phyloP scores from a whole-genome alignment of 192 early-diverging fungal species.

The Thoreauomyces humboldtii region DNA sequence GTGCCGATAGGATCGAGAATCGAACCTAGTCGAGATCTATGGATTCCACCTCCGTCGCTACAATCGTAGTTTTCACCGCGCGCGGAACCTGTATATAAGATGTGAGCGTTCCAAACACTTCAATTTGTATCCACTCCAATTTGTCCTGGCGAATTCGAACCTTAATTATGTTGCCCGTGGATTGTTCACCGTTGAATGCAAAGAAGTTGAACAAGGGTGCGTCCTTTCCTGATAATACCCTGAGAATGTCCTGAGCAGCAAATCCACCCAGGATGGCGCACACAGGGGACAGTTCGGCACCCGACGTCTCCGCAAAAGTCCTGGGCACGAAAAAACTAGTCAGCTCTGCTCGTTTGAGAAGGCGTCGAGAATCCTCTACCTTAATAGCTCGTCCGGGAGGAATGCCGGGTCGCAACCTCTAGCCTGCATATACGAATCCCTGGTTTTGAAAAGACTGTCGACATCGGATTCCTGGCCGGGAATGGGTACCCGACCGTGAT shows the following conservation, averaged over 20 bases:
- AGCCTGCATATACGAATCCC: conserved; percentile 2
- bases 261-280: conserved; percentile 87
- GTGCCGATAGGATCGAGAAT: no score
- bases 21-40: no score
- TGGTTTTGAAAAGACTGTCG: conserved; percentile 30
- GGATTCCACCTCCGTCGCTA: no score
- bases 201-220: conserved; percentile 83
- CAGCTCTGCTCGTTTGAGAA: background rate
- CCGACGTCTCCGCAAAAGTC: conserved; percentile 44
- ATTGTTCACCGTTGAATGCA: conserved; percentile 19
- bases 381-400: conserved; percentile 44
- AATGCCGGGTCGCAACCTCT: conserved; percentile 23
- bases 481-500: conserved; percentile 19
- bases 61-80: no score
- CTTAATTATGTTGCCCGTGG: conserved; percentile 15
- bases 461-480: conserved; percentile 34
- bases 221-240: conserved; percentile 78
- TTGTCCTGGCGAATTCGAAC: no score
- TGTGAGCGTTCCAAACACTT: no score
- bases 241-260: conserved; percentile 87
- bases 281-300: conserved; percentile 72
- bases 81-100: no score
- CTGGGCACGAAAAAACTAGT: conserved; percentile 32
- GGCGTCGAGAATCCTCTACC: conserved; percentile 33
- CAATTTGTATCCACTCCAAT: no score